phyloP scores from a whole-genome alignment of 2,329 filamentous ascomycete genomes.

The Kalmusia sp. region DNA sequence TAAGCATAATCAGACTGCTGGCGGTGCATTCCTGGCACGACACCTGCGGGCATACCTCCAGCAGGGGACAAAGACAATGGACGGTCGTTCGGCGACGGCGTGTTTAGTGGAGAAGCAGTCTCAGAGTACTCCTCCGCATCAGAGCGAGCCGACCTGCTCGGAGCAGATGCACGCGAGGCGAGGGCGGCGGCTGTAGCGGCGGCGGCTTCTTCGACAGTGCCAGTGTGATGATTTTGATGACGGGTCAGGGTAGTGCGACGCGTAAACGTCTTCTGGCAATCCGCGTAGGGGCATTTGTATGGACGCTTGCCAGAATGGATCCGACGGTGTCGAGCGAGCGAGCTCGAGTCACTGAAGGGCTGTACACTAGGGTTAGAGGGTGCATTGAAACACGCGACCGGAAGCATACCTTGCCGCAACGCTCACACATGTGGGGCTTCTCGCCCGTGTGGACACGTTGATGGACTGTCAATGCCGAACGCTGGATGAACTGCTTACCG shows the following conservation, averaged over 20 bases:
- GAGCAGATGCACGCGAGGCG: conserved; percentile 61
- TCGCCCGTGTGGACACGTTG: conserved; percentile 95
- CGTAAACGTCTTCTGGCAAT: conserved; percentile 98
- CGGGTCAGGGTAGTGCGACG: conserved; percentile 92
- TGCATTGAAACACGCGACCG: conserved; percentile 4
- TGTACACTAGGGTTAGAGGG: conserved; percentile 51
- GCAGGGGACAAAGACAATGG: conserved; percentile 80
- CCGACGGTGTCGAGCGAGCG: conserved; percentile 87
- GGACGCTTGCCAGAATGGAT: conserved; percentile 96
- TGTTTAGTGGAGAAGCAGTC: conserved; percentile 76
- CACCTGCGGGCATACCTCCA: conserved; percentile 70
- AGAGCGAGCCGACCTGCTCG: conserved; percentile 64
- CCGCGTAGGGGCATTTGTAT: conserved; percentile 96
- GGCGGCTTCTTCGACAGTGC: conserved; percentile 92
- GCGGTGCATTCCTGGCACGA: conserved; percentile 72
- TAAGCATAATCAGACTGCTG: conserved; percentile 75
- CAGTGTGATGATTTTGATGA: conserved; percentile 95
- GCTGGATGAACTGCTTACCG: conserved; percentile 96
- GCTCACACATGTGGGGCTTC: conserved; percentile 97
- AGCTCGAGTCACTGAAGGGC: conserved; percentile 97
- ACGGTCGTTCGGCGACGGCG: conserved; percentile 83
- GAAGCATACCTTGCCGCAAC: conserved; percentile 84
- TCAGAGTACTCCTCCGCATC: conserved; percentile 75
- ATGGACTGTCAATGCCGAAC: conserved; percentile 94
- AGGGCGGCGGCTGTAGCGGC: conserved; percentile 87